phyloP scores from a whole-genome alignment of 2,329 filamentous ascomycete genomes.

The Sporothrix sp. region DNA sequence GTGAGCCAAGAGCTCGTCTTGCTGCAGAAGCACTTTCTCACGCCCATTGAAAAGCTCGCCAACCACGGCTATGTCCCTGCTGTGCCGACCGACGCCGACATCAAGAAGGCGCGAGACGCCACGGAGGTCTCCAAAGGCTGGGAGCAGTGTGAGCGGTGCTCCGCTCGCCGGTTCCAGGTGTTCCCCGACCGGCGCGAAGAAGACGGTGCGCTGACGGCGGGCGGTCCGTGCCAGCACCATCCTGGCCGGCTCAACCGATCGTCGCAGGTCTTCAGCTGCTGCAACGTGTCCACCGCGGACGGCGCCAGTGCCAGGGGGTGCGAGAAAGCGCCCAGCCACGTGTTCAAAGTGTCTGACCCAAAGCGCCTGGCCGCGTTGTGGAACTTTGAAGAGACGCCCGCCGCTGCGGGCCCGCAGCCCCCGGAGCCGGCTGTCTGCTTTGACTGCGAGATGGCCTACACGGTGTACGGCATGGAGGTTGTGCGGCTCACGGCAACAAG shows the following conservation, averaged over 20 bases:
- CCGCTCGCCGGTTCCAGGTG: slow-evolving; percentile 70
- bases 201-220: slow-evolving; percentile 66
- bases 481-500: slow-evolving; percentile 80
- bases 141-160: slow-evolving; percentile 82
- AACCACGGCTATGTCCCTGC: slow-evolving; percentile 65
- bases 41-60: slow-evolving; percentile 53
- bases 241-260: slow-evolving; percentile 55
- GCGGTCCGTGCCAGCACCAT: slow-evolving; percentile 73
- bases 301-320: slow-evolving; percentile 65
- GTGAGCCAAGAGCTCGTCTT: slow-evolving; percentile 58
- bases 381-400: slow-evolving; percentile 71
- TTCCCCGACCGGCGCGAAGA: slow-evolving; percentile 74
- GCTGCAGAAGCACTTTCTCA: slow-evolving; percentile 47
- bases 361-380: slow-evolving; percentile 68
- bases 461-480: slow-evolving; percentile 76
- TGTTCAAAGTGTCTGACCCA: slow-evolving; percentile 73
- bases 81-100: slow-evolving; percentile 55
- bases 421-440: slow-evolving; percentile 63
- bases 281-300: slow-evolving; percentile 59
- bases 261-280: slow-evolving; percentile 65
- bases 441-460: slow-evolving; percentile 98
- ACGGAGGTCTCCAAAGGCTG: slow-evolving; percentile 61
- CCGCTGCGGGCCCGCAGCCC: slow-evolving; percentile 41
- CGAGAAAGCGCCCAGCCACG: slow-evolving; percentile 59
- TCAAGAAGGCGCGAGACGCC: slow-evolving; percentile 55